A percentile compares a stretch with the other conserved stretches of the same genome.
Conservation (phyloP, 2,329 filamentous ascomycete genomes). For the Tolypocladium ophioglossoides region DNA sequence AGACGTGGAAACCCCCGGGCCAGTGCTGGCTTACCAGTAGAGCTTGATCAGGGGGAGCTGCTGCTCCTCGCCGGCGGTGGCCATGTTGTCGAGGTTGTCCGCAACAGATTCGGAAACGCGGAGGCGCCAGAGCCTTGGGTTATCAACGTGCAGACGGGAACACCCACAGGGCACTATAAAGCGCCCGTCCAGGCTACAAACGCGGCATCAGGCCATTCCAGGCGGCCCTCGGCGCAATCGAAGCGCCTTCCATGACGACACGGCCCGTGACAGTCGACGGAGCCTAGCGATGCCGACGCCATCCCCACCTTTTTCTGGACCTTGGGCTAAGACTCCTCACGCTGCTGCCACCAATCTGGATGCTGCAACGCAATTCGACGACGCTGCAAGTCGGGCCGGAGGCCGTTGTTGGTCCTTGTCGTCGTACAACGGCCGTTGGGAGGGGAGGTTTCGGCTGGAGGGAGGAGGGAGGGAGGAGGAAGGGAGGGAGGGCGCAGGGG, state of each 20-base stretch:
- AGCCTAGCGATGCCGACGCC: not conserved
- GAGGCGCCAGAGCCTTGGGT: not conserved
- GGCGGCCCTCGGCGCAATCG: not conserved
- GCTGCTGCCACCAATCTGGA: not conserved
- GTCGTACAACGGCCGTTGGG: not conserved
- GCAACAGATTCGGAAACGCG: no score
- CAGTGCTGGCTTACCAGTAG: conserved; percentile 40
- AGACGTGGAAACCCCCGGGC: no score
- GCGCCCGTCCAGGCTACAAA: not conserved
- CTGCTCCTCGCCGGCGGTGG: conserved; percentile 4
- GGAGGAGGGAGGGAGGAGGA: no score
- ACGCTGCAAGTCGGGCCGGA: not conserved
- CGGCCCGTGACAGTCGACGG: not conserved
- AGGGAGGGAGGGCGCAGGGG: not conserved
- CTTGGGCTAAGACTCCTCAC: not conserved
- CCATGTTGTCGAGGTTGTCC: conserved; percentile 7
- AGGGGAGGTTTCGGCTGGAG: not conserved
- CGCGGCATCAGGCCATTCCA: not conserved
- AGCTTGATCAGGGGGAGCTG: conserved; percentile 46
- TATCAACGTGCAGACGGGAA: not conserved
- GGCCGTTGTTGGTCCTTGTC: not conserved
- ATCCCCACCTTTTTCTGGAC: not conserved
- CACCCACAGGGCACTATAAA: not conserved
- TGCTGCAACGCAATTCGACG: no score
- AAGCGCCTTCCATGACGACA: not conserved